Evolutionary conservation across 176 grass and related monocot species (phyloP).

Genomic region (Oryza coarctata): DNA sequence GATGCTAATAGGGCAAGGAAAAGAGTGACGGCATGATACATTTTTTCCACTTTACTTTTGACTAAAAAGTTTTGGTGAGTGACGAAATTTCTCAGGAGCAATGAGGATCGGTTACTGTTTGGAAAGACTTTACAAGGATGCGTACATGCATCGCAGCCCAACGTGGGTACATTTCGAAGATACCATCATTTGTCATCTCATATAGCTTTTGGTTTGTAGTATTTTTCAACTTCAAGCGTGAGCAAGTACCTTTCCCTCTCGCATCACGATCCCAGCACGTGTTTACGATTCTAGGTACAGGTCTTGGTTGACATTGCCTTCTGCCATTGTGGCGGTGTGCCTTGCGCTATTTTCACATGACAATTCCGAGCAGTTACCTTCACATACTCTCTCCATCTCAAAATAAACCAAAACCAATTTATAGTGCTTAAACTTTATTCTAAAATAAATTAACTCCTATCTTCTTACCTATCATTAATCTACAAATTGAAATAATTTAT

Average conservation of each 20-base stretch:
- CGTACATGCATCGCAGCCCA: slow-evolving; percentile 15
- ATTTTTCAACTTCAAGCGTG: slow-evolving; percentile 44
- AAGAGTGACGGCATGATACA: slow-evolving; percentile 44
- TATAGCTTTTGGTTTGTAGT: neutral
- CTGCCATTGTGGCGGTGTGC: neutral
- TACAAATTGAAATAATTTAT: no score
- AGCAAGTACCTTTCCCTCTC: slow-evolving; percentile 22
- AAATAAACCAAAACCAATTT: no score
- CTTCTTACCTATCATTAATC: no score
- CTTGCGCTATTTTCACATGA: neutral
- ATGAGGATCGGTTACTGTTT: slow-evolving; percentile 13
- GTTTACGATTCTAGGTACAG: slow-evolving; percentile 12
- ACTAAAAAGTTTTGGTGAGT: slow-evolving; percentile 19
- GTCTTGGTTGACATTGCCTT: slow-evolving; percentile 4
- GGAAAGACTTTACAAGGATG: slow-evolving; percentile 7
- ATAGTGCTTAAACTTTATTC: no score
- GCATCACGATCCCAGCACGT: slow-evolving; percentile 28
- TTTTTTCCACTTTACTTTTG: slow-evolving; percentile 41
- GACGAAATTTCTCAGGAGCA: neutral
- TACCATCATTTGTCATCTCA: slow-evolving; percentile 31
- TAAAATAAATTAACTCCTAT: no score
- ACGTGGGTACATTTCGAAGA: slow-evolving; percentile 7
- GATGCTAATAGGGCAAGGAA: slow-evolving; percentile 4
- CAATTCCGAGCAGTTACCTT: neutral
- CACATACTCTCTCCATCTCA: neutral